phyloP scores from a whole-genome alignment of 192 early-diverging fungal genomes.

The Entomortierella lignicola region DNA sequence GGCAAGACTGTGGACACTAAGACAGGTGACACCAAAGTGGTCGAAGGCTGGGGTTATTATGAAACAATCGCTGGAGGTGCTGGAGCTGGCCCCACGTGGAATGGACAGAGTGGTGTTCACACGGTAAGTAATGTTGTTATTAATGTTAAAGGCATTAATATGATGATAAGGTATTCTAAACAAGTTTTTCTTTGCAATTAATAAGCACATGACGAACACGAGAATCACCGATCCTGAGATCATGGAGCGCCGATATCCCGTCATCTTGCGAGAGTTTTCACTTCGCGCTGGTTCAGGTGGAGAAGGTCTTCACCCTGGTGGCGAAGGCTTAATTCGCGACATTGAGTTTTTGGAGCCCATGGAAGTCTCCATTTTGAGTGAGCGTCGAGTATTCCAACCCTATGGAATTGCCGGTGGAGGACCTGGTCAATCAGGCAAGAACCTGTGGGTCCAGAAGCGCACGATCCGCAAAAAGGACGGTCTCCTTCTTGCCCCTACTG shows the following conservation, averaged over 20 bases:
- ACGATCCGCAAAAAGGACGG: constrained; percentile 47
- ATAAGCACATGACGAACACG: constrained; percentile 95
- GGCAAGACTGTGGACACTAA: constrained; percentile 66
- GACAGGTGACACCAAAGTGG: constrained; percentile 55
- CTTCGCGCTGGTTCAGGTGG: constrained; percentile 84
- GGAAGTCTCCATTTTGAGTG: constrained; percentile 90
- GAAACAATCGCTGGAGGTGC: constrained; percentile 92
- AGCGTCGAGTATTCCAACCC: constrained; percentile 89
- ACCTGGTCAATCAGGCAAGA: constrained; percentile 76
- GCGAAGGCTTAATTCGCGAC: constrained; percentile 93
- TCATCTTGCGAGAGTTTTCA: constrained; percentile 87
- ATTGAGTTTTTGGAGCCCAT: constrained; percentile 92
- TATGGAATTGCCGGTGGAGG: constrained; percentile 89
- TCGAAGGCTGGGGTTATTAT: constrained; percentile 94
- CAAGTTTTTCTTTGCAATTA: background rate
- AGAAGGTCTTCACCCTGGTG: constrained; percentile 78
- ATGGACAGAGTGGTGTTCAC: constrained; percentile 83
- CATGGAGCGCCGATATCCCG: constrained; percentile 90
- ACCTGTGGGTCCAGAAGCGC: constrained; percentile 80
- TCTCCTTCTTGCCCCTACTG: constrained; percentile 2
- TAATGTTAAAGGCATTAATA: background rate
- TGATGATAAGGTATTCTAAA: background rate
- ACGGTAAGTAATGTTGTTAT: constrained; percentile 47
- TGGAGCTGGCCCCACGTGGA: constrained; percentile 92
- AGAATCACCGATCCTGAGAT: constrained; percentile 98